Evolutionary conservation across 306 rosid species (phyloP).

Genomic region (Alnus rubra): DNA sequence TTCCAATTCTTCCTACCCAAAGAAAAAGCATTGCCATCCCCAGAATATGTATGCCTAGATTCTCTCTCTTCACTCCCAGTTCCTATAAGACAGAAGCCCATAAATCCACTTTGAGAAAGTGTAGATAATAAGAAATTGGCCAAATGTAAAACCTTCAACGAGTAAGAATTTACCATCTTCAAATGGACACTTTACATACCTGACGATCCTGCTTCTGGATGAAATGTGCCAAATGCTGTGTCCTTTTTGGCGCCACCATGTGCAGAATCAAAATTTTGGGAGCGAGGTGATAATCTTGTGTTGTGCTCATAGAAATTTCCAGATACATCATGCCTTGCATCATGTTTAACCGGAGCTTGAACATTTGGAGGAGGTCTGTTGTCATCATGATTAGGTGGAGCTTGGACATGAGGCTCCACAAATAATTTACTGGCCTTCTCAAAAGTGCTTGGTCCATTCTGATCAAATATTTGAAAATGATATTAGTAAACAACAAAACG

Average conservation of each 20-base stretch:
- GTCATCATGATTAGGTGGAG: slow-evolving; percentile 47
- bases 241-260: slow-evolving; percentile 31
- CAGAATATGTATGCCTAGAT: slow-evolving; percentile 45
- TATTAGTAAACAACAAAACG: slow-evolving; percentile 5
- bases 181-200: slow-evolving; percentile 39
- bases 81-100: slow-evolving; percentile 42
- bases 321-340: slow-evolving; percentile 37
- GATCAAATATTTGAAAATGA: slow-evolving; percentile 27
- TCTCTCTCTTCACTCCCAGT: slow-evolving; percentile 36
- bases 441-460: slow-evolving; percentile 71
- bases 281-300: slow-evolving; percentile 29
- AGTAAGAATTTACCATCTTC: slow-evolving; percentile 1
- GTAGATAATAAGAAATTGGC: slow-evolving; percentile 4
- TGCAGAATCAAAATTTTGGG: slow-evolving; percentile 36
- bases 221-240: slow-evolving; percentile 36
- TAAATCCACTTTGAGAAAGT: slow-evolving; percentile 16
- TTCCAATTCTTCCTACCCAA: slow-evolving; percentile 50
- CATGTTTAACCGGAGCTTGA: slow-evolving; percentile 39
- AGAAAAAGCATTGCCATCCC: slow-evolving; percentile 42
- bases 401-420: slow-evolving; percentile 52
- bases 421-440: slow-evolving; percentile 46
- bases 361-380: slow-evolving; percentile 46
- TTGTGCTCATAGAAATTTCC: slow-evolving; percentile 37
- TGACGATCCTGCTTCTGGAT: slow-evolving; percentile 51
- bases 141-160: not conserved